Evolutionary conservation across 2,329 filamentous ascomycete species (phyloP), one percentile per base, ranked within the genome.

Genomic region (Coniochaeta hoffmannii): DNA sequence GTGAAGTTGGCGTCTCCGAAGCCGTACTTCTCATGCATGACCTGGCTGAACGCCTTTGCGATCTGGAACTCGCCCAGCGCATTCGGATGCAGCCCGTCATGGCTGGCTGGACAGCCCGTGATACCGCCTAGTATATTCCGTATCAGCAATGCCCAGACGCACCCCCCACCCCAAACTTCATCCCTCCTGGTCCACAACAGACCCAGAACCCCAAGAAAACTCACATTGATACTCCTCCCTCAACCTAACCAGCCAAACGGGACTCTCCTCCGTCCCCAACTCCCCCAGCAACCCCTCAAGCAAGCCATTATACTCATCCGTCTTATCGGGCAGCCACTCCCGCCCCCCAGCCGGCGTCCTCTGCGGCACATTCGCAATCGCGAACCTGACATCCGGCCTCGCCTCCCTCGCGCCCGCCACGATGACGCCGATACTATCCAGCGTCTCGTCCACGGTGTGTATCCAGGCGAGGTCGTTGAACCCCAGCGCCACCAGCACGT

Each of bases 31-130:
- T 62, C 50, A 26, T 64, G 38, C 10, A 74, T 64, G 8, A 65
- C 64, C 10, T 58, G 53, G 2, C 67, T 64, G 60, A 75, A 76
- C 10, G 72, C 72, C 44, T 66, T 60, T 2, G 73, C 72, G 53
- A 76, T 71, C 55, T 75, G 65, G 57, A 65, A 73, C 51, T 76
- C 73, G 15, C 72, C 73, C 1, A 69, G 60, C 6, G 66, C 65
- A 50, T 70, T 72, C 0, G 73, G 73, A 54, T 77, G 73, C 9
- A 76, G 59, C 10, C 73, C 73, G 60, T 76, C 73, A 55, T 72
- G 70, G 6, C 68, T 66, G 1, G 64, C 65, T 11, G 59, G 63
- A 15, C 64, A 66, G 26, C 35, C 56, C 46, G 61, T 55, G 31
- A 55, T 51, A 17, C 60, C 60, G 53, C 61, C 63, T 64, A 28